Conservation (phyloP, 108 stramenopile species). For the Nannochloropsis salina region DNA sequence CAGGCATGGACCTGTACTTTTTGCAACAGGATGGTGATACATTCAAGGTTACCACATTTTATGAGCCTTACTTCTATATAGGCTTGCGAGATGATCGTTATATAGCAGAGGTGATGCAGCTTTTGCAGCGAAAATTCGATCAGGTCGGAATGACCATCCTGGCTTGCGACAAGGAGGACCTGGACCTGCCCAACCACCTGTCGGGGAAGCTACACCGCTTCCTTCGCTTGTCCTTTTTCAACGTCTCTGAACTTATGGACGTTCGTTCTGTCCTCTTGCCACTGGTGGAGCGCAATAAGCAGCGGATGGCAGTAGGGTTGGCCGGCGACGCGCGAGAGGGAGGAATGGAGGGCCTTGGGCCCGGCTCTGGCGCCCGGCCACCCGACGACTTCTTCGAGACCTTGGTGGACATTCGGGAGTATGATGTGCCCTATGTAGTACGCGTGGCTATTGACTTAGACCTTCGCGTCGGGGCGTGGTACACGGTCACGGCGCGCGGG, state of each 20-base stretch:
- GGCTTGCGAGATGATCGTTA: conserved; percentile 39
- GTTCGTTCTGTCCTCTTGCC: conserved; percentile 62
- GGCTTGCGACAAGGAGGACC: conserved; percentile 58
- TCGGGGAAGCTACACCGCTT: conserved; percentile 57
- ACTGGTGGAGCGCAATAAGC: conserved; percentile 35
- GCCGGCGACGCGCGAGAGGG: neutral
- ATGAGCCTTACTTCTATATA: conserved; percentile 91
- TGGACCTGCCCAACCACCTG: conserved; percentile 63
- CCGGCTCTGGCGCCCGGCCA: conserved; percentile 24
- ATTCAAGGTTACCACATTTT: conserved; percentile 79
- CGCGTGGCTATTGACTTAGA: conserved; percentile 81
- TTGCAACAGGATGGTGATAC: conserved; percentile 61
- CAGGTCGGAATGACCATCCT: conserved; percentile 38
- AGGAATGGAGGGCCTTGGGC: neutral
- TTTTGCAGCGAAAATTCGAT: conserved; percentile 52
- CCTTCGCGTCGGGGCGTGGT: conserved; percentile 92
- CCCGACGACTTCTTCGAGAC: conserved; percentile 62
- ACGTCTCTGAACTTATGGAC: conserved; percentile 63
- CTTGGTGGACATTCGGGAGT: conserved; percentile 81
- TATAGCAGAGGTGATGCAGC: conserved; percentile 25
- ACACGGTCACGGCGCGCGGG: conserved; percentile 69
- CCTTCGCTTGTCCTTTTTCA: conserved; percentile 64
- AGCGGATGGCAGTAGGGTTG: conserved; percentile 9
- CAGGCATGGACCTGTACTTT: conserved; percentile 87
- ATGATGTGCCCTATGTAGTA: conserved; percentile 92